Percentiles rank a stretch among this genome's conserved stretches.
These are phyloP conservation scores for Globisporangium middletonii DNA, from an alignment of 352 stramenopile genomes.

Conservation along the genomic window DNA sequence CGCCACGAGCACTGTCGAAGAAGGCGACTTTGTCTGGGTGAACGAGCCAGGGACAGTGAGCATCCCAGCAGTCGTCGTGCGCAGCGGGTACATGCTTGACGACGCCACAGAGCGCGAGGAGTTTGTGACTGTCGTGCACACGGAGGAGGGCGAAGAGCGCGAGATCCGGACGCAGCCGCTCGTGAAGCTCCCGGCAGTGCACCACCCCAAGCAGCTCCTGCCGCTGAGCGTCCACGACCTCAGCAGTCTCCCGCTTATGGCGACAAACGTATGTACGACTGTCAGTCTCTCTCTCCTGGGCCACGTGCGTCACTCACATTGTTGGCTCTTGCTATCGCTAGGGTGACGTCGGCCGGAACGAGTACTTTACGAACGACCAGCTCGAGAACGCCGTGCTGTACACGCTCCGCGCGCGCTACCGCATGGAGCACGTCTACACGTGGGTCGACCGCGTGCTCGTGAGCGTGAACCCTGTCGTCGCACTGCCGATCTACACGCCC, in stretches of 20 bases:
- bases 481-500: slow-evolving; percentile 78
- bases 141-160: slow-evolving; percentile 75
- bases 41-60: slow-evolving; percentile 44
- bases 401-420: slow-evolving; percentile 63
- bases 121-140: slow-evolving; percentile 71
- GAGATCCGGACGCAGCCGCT: slow-evolving; percentile 54
- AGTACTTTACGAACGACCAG: slow-evolving; percentile 51
- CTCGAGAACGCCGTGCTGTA: slow-evolving; percentile 75
- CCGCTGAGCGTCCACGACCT: slow-evolving; percentile 57
- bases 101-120: slow-evolving; percentile 56
- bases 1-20: slow-evolving; percentile 26
- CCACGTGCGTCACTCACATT: neutral
- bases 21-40: slow-evolving; percentile 69
- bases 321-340: slow-evolving; percentile 4
- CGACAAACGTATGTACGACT: slow-evolving; percentile 37
- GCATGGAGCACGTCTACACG: slow-evolving; percentile 81
- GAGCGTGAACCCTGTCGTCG: slow-evolving; percentile 59
- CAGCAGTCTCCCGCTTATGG: slow-evolving; percentile 59
- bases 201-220: slow-evolving; percentile 62
- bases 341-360: slow-evolving; percentile 49
- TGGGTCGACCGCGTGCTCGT: slow-evolving; percentile 76
- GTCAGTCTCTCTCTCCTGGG: neutral
- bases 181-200: slow-evolving; percentile 44
- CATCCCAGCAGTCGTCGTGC: slow-evolving; percentile 53
- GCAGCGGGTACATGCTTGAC: slow-evolving; percentile 54